Conservation (phyloP, 768 basidiomycete genomes). For the Russula vinacea region DNA sequence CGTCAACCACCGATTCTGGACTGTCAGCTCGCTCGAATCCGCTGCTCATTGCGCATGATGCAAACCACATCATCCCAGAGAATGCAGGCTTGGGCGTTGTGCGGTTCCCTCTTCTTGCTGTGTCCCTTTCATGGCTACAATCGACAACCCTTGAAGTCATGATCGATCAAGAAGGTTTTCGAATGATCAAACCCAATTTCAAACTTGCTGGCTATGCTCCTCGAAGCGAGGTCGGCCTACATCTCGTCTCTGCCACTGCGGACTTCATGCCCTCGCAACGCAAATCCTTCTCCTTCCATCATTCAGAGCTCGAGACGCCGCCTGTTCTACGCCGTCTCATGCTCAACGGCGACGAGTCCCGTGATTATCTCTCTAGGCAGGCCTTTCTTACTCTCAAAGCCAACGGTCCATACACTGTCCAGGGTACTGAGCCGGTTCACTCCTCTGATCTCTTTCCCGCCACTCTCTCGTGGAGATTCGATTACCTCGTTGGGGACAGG, state of each 20-base stretch:
- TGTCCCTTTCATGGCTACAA: conserved; percentile 52
- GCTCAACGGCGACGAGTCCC: conserved; percentile 60
- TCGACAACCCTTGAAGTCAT: conserved; percentile 56
- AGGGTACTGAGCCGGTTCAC: conserved; percentile 54
- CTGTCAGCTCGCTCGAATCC: background rate
- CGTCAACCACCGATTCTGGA: conserved; percentile 16
- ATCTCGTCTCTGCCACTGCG: conserved; percentile 47
- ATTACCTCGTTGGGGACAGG: conserved; percentile 70
- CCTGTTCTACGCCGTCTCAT: conserved; percentile 72
- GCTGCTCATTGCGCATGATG: background rate
- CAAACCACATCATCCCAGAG: background rate
- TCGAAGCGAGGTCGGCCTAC: conserved; percentile 33
- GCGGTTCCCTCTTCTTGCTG: conserved; percentile 35
- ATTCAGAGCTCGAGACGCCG: conserved; percentile 59
- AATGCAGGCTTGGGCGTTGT: background rate
- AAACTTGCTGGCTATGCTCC: conserved; percentile 51
- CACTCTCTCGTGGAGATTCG: conserved; percentile 66
- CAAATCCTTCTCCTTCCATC: conserved; percentile 66
- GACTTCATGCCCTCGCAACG: conserved; percentile 63
- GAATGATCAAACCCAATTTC: conserved; percentile 58
- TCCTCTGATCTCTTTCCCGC: conserved; percentile 26
- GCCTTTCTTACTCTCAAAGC: conserved; percentile 64
- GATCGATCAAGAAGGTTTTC: conserved; percentile 84
- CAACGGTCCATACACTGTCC: conserved; percentile 74
- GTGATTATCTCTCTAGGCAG: conserved; percentile 74